phyloP scores from a whole-genome alignment of 805 yeast species.

The Candida oleophila region DNA sequence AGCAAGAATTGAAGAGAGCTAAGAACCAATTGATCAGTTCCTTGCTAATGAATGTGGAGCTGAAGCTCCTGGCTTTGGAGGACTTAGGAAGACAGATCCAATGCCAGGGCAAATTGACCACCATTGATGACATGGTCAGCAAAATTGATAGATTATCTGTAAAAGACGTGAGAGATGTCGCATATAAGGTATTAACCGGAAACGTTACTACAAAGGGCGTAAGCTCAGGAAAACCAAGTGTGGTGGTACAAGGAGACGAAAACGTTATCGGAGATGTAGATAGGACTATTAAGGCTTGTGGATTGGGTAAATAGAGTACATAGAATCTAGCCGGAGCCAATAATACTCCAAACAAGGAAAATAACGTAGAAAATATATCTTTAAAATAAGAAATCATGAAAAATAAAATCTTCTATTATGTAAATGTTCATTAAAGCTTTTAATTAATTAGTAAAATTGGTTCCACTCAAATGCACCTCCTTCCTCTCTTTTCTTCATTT shows the following conservation, averaged over 20 bases:
- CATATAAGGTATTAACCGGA: constrained; percentile 73
- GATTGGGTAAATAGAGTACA: constrained; percentile 46
- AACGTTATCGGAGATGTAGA: constrained; percentile 80
- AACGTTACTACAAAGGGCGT: constrained; percentile 49
- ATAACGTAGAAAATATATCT: no score
- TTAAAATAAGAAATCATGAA: neutral
- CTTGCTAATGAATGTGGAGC: constrained; percentile 87
- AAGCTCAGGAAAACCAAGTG: constrained; percentile 65
- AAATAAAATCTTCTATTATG: neutral
- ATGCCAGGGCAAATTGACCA: constrained; percentile 71
- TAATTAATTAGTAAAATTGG: neutral
- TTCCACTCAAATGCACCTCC: neutral
- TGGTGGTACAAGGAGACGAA: constrained; percentile 86
- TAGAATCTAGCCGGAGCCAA: neutral
- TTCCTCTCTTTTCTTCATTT: neutral
- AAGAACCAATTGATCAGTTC: constrained; percentile 89
- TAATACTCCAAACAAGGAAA: no score
- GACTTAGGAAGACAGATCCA: constrained; percentile 95
- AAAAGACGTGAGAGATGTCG: constrained; percentile 69
- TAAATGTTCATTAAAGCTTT: neutral
- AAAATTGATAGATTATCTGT: constrained; percentile 69
- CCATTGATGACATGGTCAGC: constrained; percentile 76
- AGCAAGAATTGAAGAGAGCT: constrained; percentile 79
- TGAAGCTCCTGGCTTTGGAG: constrained; percentile 90
- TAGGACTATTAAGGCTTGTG: constrained; percentile 1